Evolutionary conservation across 306 rosid species (phyloP), one percentile per base, ranked within the genome.

Genomic region (Lathyrus tuberosus): DNA sequence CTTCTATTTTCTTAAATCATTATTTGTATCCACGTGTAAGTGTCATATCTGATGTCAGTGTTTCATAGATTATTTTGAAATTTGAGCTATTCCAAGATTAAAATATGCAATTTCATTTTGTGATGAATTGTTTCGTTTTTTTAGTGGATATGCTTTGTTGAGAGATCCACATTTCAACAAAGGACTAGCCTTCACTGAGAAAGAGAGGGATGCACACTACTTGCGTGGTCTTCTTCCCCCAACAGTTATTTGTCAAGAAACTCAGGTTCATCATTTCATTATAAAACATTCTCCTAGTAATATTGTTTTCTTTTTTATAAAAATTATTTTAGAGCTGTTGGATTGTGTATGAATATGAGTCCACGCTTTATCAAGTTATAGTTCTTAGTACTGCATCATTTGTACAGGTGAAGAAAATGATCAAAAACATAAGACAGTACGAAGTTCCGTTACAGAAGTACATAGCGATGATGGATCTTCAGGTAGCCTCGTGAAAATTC

Each of bases 181-280:
- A 76, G 98, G 97, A 68, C 84, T 94, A 62, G 97, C 97, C 42
- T 94, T 94, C 81, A 87, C 85, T n/a, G 96, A 88, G 44, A 77
- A 71, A 82, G 98, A 94, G 90, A 86, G 98, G 76, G 98, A 91
- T 14, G 92, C 97, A 10, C 98, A 94, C 68, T 90, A 83, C 82
- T 83, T 94, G 85, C 92, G 91, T 46, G 98, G 98, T 37, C 95
- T 94, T 73, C 95, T 94, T 16, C 98, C 98, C 69, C 98, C 98
- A 2, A 44, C 85, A 2, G 78, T 89, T 67, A 73, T 78, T 63
- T 70, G 91, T 72, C 98, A 94, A 47, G 91, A 90, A 12, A 82
- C 84, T 76, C 98, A 94, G 98, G 98, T 94, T 44, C 70, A 61
- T 59, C 47, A 44, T 52, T 72, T 71, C 26, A 67, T 72, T 62